These are phyloP conservation scores for Leishmania guyanensis DNA, from an alignment of 208 protist genomes.

Conservation along the genomic window DNA sequence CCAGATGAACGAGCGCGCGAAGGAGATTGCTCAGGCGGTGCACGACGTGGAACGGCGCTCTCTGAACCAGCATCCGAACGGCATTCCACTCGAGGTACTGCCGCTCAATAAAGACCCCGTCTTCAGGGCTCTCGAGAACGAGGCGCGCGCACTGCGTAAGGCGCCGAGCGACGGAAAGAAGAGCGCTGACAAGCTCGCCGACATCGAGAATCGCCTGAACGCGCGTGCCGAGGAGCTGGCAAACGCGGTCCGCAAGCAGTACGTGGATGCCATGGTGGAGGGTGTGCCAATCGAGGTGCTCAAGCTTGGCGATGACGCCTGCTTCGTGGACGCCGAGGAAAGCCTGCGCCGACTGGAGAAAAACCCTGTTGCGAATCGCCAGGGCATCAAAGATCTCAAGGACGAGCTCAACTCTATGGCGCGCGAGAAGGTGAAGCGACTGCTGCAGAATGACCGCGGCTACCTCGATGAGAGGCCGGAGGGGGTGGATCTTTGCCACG, in stretches of 20 bases:
- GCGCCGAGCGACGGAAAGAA: constrained; percentile 33
- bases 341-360: constrained; percentile 58
- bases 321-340: constrained; percentile 57
- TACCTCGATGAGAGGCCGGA: constrained; percentile 71
- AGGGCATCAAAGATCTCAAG: constrained; percentile 69
- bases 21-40: constrained; percentile 60
- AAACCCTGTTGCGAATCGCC: constrained; percentile 65
- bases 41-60: constrained; percentile 49
- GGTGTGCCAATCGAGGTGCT: constrained; percentile 63
- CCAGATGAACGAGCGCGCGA: constrained; percentile 78
- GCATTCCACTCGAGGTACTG: constrained; percentile 63
- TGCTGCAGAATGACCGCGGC: constrained; percentile 65
- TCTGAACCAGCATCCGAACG: constrained; percentile 56
- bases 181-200: constrained; percentile 47
- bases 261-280: constrained; percentile 45
- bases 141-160: constrained; percentile 55
- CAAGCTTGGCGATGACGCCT: constrained; percentile 57
- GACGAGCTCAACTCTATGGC: constrained; percentile 66
- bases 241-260: constrained; percentile 49
- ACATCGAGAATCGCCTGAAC: constrained; percentile 59
- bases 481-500: constrained; percentile 58
- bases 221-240: constrained; percentile 67
- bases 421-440: constrained; percentile 49
- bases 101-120: constrained; percentile 67
- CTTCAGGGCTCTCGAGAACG: constrained; percentile 67